phyloP scores from a whole-genome alignment of 768 basidiomycete species.

The Chalciporus chontae region DNA sequence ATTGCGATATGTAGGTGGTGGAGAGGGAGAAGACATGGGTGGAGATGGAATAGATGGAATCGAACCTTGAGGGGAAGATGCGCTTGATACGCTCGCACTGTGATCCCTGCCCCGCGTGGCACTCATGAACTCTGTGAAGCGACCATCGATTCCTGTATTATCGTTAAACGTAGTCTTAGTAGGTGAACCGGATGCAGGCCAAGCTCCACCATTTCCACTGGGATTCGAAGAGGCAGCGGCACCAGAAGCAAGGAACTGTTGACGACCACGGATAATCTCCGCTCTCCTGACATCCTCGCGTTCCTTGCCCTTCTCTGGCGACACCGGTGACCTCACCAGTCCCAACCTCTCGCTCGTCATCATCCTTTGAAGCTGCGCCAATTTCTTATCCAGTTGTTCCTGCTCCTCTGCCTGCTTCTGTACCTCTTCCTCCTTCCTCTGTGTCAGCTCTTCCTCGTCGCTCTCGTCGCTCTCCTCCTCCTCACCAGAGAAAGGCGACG shows the following conservation, averaged over 20 bases:
- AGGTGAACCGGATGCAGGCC: constrained; percentile 27
- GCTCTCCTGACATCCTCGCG: constrained; percentile 16
- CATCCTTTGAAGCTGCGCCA: constrained; percentile 64
- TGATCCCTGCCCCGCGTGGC: constrained; percentile 45
- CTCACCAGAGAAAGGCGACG: constrained; percentile 51
- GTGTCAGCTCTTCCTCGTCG: constrained; percentile 53
- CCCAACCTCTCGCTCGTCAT: constrained; percentile 75
- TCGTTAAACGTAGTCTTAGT: constrained; percentile 24
- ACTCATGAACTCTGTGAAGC: constrained; percentile 32
- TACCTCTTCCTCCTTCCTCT: constrained; percentile 63
- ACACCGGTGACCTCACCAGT: constrained; percentile 45
- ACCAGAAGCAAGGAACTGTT: constrained; percentile 18
- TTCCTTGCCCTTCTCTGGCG: constrained; percentile 37
- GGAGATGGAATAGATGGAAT: constrained; percentile 82
- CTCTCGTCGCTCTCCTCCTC: constrained; percentile 53
- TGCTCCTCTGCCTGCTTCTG: constrained; percentile 66
- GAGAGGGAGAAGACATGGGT: constrained; percentile 48
- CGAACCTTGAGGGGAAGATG: constrained; percentile 71
- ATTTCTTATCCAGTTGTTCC: constrained; percentile 61
- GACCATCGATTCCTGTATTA: constrained; percentile 27
- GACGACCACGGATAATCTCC: constrained; percentile 44
- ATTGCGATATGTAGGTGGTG: constrained; percentile 28
- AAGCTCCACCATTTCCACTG: not conserved
- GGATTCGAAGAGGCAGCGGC: constrained; percentile 3
- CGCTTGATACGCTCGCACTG: constrained; percentile 72